A percentile compares a stretch with the other conserved stretches of the same genome.
phyloP scores from a whole-genome alignment of 345 rosid species.

The Conringia planisiliqua region DNA sequence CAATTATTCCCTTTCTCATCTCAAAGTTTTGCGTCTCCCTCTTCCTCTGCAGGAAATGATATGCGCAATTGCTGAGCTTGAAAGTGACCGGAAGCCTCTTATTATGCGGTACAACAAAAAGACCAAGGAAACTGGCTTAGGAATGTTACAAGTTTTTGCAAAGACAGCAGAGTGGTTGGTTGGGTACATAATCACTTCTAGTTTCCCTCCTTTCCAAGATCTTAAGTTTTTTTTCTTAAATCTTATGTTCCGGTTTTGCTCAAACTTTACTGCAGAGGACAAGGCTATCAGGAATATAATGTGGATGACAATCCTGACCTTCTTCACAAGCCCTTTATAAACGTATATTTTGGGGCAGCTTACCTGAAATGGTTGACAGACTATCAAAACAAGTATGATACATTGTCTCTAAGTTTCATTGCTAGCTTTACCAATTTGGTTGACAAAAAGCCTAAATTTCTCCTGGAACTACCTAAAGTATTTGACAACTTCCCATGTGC shows the following conservation, averaged over 20 bases:
- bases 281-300: slow-evolving; percentile 53
- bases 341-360: slow-evolving; percentile 86
- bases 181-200: slow-evolving; percentile 42
- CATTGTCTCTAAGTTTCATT: neutral
- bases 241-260: slow-evolving; percentile 10
- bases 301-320: slow-evolving; percentile 58
- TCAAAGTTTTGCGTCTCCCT: slow-evolving; percentile 6
- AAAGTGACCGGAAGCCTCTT: slow-evolving; percentile 83
- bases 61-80: slow-evolving; percentile 86
- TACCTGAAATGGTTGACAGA: slow-evolving; percentile 77
- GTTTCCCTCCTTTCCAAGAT: neutral
- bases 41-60: slow-evolving; percentile 69
- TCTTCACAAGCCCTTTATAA: slow-evolving; percentile 74
- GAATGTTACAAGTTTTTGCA: slow-evolving; percentile 75
- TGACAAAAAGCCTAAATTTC: neutral
- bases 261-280: slow-evolving; percentile 50
- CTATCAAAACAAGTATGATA: slow-evolving; percentile 59
- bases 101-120: slow-evolving; percentile 58
- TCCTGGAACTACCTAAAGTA: neutral
- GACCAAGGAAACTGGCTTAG: slow-evolving; percentile 62
- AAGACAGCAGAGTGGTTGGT: slow-evolving; percentile 67
- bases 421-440: neutral
- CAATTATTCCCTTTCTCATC: neutral
- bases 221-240: neutral
- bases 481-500: slow-evolving; percentile 31